Base-by-base conservation (phyloP, 2,329 filamentous ascomycete genomes). In the Sporothrix luriei region DNA sequence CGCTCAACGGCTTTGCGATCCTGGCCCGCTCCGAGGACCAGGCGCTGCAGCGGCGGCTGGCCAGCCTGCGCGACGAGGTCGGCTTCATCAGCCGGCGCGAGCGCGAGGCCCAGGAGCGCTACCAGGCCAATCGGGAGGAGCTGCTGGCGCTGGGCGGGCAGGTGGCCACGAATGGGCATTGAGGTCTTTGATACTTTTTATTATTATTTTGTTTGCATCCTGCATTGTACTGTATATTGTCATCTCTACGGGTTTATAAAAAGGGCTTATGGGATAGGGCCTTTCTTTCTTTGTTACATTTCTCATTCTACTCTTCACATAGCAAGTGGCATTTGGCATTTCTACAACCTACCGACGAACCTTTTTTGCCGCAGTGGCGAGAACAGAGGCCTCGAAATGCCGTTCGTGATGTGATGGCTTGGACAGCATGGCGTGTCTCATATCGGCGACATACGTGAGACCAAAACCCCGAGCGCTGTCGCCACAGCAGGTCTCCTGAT, bases 41-140 rank as follows among this genome's bases (percentile, higher is more conserved):
- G 5, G 91, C 91, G 0, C 85, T 97, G 70, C 83, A 84, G 59
- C 85, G 88, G 69, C 85, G 95, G 40, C 81, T 98, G 67, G 91
- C 91, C 74, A 84, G 85, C 13, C 80, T 97, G 70, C 87, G 93
- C 66, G 90, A 91, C n/a, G 93, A 97, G 78, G 93, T 97, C 26
- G 86, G 84, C 7, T 92, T 91, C 75, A 86, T 98, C 11, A 91
- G 88, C 74, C 88, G 88, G 75, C 84, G 94, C 72, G 94, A 98
- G 82, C 85, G 94, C 70, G 93, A 97, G 80, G 93, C 93, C 7
- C 95, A 99, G 80, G 93, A 97, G 73, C 78, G 90, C 75, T 99
- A 95, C 78, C 86, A 91, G 74, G 82, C 81, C 73, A 87, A 88
- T 71, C 92, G 87, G 79, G 92, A 93, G 61, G 95, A 98, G 82